Evolutionary conservation across 2,329 filamentous ascomycete genomes (phyloP), one percentile per base, ranked within the genome.

Genomic region (Aureobasidium mangrovei): DNA sequence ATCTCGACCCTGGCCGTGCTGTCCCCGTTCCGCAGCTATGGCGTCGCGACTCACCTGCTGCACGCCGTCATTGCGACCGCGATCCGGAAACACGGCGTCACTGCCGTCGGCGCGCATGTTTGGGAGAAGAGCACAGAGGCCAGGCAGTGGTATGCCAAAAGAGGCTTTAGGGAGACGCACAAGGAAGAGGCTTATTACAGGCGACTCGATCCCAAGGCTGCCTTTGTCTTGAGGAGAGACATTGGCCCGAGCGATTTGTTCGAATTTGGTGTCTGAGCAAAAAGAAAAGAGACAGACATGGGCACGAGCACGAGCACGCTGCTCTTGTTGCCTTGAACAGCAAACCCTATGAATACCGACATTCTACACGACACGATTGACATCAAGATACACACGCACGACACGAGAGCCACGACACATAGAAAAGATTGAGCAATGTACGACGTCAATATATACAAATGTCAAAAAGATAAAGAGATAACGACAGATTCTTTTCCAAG

Each of bases 81-180:
- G 7, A 71, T 76, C 4, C 69, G 71, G 32, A 69, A 75, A 54
- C 77, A 81, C 58, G 73, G 74, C 28, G 74, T 79, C 28, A 67
- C 66, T 8, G 71, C 69, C 10, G 74, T 84, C 24, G 80, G 77
- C 2, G 82, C 82, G 8, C 82, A 85, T 65, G 81, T 84, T 0
- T 84, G 83, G 74, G 80, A 82, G 60, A 76, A 74, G 26, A 84
- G 84, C 54, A 71, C 74, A 18, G 80, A 82, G 46, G 82, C 74
- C 0, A 61, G 82, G 59, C 71, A 74, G 45, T 85, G 82, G 82
- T 85, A 85, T 67, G 63, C 66, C 42, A 76, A 77, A 58, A 71
- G 80, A 4, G 79, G 77, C 0, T 85, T 85, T 57, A 70, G 70
- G 57, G 71, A 78, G 39, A 69, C 76, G 18, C 72, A 70, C 2